Percentiles rank a stretch among this genome's conserved stretches.
Evolutionary conservation across 768 basidiomycete genomes (phyloP).

Genomic region (Mrakia frigida): DNA sequence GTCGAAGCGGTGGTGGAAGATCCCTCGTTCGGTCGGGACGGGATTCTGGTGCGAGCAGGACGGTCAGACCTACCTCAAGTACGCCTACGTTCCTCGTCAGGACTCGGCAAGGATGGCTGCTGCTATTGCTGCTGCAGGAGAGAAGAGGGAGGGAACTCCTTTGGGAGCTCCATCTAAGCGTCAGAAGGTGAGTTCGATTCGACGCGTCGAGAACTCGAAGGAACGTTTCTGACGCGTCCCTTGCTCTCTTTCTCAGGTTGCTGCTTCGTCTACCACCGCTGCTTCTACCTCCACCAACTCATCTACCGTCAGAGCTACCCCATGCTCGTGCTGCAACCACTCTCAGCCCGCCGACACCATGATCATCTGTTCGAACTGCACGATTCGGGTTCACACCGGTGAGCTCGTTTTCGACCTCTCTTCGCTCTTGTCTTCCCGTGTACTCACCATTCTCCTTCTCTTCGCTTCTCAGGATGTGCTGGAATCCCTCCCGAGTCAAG

Average conservation of each 20-base stretch:
- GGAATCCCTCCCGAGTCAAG: background rate
- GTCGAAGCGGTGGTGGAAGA: slow-evolving; percentile 28
- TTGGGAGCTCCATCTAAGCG: background rate
- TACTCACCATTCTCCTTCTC: background rate
- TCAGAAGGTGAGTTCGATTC: background rate
- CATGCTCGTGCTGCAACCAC: slow-evolving; percentile 20
- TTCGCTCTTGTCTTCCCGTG: background rate
- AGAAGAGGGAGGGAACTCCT: slow-evolving; percentile 11
- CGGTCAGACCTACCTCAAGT: slow-evolving; percentile 9
- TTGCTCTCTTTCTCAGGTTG: background rate
- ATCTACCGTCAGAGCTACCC: background rate
- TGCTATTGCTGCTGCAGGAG: background rate
- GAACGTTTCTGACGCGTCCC: slow-evolving; percentile 7
- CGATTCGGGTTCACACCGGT: slow-evolving; percentile 13
- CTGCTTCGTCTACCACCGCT: background rate
- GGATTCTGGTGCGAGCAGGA: slow-evolving; percentile 26
- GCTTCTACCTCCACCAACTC: background rate
- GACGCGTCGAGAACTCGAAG: background rate
- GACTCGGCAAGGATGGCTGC: slow-evolving; percentile 18
- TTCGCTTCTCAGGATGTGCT: background rate
- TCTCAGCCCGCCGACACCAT: slow-evolving; percentile 12
- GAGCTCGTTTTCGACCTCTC: background rate
- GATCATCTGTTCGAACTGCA: slow-evolving; percentile 5
- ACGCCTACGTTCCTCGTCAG: slow-evolving; percentile 20
- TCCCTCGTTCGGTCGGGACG: slow-evolving; percentile 14